A percentile compares a stretch with the other conserved stretches of the same genome.
Evolutionary conservation across 2,329 filamentous ascomycete genomes (phyloP).

Genomic region (Thermothelomyces thermophilus): DNA sequence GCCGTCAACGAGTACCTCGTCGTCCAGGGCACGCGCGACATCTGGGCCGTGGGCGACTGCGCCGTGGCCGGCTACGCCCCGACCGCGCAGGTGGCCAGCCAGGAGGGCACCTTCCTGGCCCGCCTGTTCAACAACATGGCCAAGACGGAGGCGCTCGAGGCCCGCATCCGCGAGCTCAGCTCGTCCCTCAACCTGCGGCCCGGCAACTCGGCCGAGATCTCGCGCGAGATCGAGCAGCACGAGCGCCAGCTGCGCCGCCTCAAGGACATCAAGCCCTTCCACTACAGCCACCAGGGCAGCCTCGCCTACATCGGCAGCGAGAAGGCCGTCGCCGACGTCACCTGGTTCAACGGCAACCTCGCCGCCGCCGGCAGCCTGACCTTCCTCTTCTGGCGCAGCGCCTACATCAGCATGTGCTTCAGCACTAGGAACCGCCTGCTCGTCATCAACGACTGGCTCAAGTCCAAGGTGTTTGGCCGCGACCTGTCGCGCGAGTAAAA

Average conservation of each 20-base stretch:
- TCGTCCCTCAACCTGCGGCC: conserved; percentile 53
- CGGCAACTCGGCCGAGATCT: conserved; percentile 60
- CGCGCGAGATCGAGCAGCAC: conserved; percentile 71
- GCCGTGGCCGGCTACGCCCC: conserved; percentile 96
- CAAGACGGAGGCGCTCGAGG: conserved; percentile 79
- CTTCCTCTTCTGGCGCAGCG: conserved; percentile 97
- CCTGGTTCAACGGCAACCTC: conserved; percentile 95
- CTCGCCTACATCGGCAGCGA: conserved; percentile 98
- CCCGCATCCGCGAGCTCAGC: conserved; percentile 64
- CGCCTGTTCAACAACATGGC: conserved; percentile 99
- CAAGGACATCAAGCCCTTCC: conserved; percentile 94
- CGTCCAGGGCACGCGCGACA: conserved; percentile 91
- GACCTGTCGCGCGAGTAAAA: conserved; percentile 84
- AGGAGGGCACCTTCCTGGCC: conserved; percentile 92
- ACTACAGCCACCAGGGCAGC: conserved; percentile 96
- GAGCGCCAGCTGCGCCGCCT: conserved; percentile 83
- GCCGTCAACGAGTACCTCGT: conserved; percentile 98
- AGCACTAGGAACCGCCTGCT: conserved; percentile 94
- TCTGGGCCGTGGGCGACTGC: conserved; percentile 98
- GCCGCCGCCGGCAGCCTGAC: conserved; percentile 89
- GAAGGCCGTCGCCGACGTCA: conserved; percentile 91
- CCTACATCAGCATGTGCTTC: conserved; percentile 99
- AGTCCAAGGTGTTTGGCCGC: conserved; percentile 93
- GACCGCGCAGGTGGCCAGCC: conserved; percentile 90
- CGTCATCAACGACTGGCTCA: conserved; percentile 90